Conservation (phyloP, 2,329 filamentous ascomycete species). For the Calonectria honghensis region DNA sequence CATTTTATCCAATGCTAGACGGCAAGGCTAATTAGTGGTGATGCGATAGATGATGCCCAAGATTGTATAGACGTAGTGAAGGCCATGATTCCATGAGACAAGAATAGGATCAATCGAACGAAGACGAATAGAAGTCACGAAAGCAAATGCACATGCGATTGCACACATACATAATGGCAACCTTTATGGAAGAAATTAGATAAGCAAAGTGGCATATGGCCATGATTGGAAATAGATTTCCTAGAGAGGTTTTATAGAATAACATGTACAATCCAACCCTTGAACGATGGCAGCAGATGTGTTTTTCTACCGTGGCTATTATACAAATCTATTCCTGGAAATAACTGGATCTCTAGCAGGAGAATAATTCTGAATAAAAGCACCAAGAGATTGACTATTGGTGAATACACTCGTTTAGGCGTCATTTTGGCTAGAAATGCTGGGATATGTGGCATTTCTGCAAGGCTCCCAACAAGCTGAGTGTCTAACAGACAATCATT, state of each 20-base stretch:
- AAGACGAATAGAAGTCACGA: conserved; percentile 21
- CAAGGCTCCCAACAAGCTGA: no score
- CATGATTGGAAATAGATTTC: conserved; percentile 7
- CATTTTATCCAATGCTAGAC: neutral
- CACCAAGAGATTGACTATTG: neutral
- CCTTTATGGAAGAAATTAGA: conserved; percentile 38
- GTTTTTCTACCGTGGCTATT: neutral
- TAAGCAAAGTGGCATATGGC: conserved; percentile 17
- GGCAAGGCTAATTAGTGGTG: conserved; percentile 11
- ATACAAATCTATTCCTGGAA: neutral
- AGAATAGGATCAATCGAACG: conserved; percentile 35
- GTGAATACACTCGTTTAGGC: no score
- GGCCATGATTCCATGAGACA: conserved; percentile 30
- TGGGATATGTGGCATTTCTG: no score
- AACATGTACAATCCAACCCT: neutral
- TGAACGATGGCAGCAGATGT: neutral
- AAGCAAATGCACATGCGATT: neutral
- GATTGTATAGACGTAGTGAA: conserved; percentile 49
- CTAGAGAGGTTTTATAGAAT: neutral
- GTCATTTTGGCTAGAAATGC: no score
- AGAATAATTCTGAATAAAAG: neutral
- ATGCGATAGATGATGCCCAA: conserved; percentile 57
- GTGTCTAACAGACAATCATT: no score
- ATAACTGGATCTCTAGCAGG: neutral
- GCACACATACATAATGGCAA: conserved; percentile 25